A percentile compares a stretch with the other conserved stretches of the same genome.
Evolutionary conservation across 2,329 filamentous ascomycete species (phyloP).

Genomic region (Cladophialophora yegresii): DNA sequence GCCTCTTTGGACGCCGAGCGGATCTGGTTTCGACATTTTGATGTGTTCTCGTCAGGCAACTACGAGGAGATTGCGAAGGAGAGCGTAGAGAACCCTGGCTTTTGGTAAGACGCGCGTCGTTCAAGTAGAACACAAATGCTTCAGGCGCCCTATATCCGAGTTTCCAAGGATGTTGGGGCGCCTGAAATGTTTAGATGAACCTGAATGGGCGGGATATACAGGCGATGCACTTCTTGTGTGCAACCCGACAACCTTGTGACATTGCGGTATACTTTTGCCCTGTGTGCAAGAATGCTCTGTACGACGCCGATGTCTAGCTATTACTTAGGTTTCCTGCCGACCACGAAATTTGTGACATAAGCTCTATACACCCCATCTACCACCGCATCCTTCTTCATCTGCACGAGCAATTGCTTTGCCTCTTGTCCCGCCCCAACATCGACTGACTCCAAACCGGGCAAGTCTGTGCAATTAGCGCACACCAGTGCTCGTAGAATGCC

Average conservation of each 20-base stretch:
- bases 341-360: constrained; percentile 18
- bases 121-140: not conserved
- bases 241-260: not conserved
- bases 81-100: not conserved
- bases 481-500: constrained; percentile 22
- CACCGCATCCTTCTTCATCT: constrained; percentile 17
- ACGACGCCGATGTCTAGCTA: not conserved
- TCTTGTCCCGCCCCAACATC: constrained; percentile 13
- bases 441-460: constrained; percentile 14
- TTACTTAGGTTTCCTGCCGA: constrained; percentile 12
- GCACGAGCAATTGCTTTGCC: constrained; percentile 10
- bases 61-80: not conserved
- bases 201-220: not conserved
- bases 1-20: constrained; percentile 12
- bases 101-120: not conserved
- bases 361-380: constrained; percentile 18
- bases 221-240: not conserved
- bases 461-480: constrained; percentile 16
- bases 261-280: not conserved
- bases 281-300: not conserved
- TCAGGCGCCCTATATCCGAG: constrained; percentile 1
- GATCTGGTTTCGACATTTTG: constrained; percentile 13
- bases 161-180: not conserved
- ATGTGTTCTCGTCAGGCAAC: not conserved
- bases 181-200: not conserved